A percentile compares a stretch with the other conserved stretches of the same genome.
Conservation (phyloP, 345 rosid species). For the Triadica sebifera region DNA sequence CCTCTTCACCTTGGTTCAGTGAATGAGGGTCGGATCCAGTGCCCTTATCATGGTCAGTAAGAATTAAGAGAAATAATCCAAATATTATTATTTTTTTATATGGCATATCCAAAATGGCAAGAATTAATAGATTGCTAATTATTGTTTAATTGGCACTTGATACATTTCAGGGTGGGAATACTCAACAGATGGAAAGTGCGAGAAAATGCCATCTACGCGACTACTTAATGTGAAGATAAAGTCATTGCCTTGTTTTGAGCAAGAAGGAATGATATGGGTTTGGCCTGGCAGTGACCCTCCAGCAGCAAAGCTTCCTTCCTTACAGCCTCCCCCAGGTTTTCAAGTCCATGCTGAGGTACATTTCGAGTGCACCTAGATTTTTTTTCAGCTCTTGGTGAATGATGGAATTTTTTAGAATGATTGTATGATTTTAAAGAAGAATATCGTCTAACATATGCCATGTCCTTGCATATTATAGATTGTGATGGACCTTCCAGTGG, state of each 20-base stretch:
- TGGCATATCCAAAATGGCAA: background rate
- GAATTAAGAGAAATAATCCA: conserved; percentile 4
- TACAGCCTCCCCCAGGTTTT: conserved; percentile 87
- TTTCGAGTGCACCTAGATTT: background rate
- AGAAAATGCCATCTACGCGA: conserved; percentile 91
- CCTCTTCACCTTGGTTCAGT: conserved; percentile 96
- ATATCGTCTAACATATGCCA: conserved; percentile 7
- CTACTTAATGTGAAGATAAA: conserved; percentile 64
- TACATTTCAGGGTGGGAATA: conserved; percentile 86
- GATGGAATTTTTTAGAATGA: background rate
- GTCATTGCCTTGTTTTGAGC: conserved; percentile 82
- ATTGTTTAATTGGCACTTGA: conserved; percentile 8
- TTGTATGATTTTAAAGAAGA: background rate
- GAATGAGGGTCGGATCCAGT: conserved; percentile 85
- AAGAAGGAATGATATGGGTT: conserved; percentile 97
- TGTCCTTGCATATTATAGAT: conserved; percentile 44
- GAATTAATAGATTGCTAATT: conserved; percentile 13
- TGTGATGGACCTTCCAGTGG: conserved; percentile 97
- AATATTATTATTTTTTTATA: background rate
- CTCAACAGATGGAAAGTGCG: conserved; percentile 88
- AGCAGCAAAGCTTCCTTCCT: conserved; percentile 61
- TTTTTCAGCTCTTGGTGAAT: background rate
- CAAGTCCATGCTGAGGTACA: conserved; percentile 90
- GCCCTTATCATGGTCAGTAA: conserved; percentile 96
- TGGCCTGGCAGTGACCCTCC: conserved; percentile 97